Percentiles rank a stretch among this genome's conserved stretches.
phyloP scores from a whole-genome alignment of 1,284 basidiomycete species.

The Chalciporus piperatoides region DNA sequence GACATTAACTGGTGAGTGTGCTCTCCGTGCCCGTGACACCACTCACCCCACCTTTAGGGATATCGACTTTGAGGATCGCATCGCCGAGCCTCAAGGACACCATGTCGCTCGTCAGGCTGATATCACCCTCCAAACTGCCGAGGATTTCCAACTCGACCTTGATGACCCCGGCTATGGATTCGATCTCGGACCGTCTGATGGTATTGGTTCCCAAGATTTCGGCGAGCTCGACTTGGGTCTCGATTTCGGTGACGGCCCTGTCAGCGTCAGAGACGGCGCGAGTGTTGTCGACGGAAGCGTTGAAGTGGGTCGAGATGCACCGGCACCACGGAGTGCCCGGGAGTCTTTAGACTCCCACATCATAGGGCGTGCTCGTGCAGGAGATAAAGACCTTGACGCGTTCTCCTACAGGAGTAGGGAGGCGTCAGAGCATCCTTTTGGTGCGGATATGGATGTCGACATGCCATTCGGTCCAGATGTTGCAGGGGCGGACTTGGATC shows the following conservation, averaged over 20 bases:
- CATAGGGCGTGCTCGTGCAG: conserved; percentile 43
- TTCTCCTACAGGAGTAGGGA: conserved; percentile 61
- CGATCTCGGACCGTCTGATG: conserved; percentile 72
- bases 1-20: conserved; percentile 70
- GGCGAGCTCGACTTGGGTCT: conserved; percentile 69
- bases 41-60: conserved; percentile 48
- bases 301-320: conserved; percentile 73
- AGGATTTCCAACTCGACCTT: conserved; percentile 62
- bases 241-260: conserved; percentile 60
- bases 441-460: conserved; percentile 56
- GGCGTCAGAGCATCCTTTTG: conserved; percentile 62
- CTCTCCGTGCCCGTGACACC: neutral
- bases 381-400: conserved; percentile 52
- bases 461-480: conserved; percentile 48
- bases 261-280: conserved; percentile 41
- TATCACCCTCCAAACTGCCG: conserved; percentile 73
- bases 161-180: conserved; percentile 59
- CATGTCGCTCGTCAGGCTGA: conserved; percentile 81
- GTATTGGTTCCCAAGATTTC: conserved; percentile 85
- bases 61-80: conserved; percentile 68
- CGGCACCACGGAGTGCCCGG: conserved; percentile 39
- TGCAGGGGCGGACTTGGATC: conserved; percentile 58
- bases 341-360: conserved; percentile 62
- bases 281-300: conserved; percentile 56
- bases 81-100: conserved; percentile 63